Percentiles rank a stretch among this genome's conserved stretches.
Conservation (phyloP, 202 grass and related monocot species). For the Saccharum hybrid region DNA sequence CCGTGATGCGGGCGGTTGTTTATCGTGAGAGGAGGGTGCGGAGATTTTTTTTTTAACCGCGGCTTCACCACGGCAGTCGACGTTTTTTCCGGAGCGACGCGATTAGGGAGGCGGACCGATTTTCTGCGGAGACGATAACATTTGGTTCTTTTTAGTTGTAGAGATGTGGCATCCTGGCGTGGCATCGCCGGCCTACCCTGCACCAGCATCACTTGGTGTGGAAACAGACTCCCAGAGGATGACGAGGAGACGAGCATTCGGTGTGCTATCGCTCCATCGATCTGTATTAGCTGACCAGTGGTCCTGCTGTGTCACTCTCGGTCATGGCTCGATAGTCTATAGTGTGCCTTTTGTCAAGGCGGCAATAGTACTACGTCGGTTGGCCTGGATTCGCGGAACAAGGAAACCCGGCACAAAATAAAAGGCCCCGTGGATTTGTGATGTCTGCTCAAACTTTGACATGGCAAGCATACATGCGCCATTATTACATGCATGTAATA, state of each 20-base stretch:
- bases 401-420: not conserved
- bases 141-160: too few relatives aligned
- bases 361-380: not conserved
- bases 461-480: too few relatives aligned
- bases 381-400: not conserved
- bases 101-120: too few relatives aligned
- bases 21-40: too few relatives aligned
- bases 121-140: too few relatives aligned
- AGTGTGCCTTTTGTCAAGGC: not conserved
- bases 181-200: not conserved
- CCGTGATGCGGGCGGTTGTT: too few relatives aligned
- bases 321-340: not conserved
- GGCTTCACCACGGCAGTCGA: too few relatives aligned
- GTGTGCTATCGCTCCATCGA: not conserved
- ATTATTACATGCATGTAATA: too few relatives aligned
- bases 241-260: not conserved
- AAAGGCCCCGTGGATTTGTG: too few relatives aligned
- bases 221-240: too few relatives aligned
- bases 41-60: too few relatives aligned
- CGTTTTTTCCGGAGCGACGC: too few relatives aligned
- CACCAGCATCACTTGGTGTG: not conserved
- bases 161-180: not conserved
- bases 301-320: not conserved
- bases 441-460: not conserved
- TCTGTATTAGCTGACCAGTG: not conserved